These are phyloP conservation scores for Microdochium nivale DNA, from an alignment of 2,329 filamentous ascomycete genomes.

Conservation along the genomic window DNA sequence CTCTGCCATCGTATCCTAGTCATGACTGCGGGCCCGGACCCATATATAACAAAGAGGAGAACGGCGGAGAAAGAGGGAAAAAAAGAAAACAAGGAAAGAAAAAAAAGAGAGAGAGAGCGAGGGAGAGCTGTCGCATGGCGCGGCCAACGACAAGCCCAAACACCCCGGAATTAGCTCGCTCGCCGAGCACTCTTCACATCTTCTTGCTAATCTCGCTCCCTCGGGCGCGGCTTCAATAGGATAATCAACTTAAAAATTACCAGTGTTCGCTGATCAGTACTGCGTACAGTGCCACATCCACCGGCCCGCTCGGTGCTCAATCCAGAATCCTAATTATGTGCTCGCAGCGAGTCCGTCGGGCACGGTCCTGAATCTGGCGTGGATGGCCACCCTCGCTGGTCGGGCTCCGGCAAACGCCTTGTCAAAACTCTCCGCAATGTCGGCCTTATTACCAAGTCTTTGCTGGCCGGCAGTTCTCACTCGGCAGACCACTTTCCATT, in stretches of 20 bases:
- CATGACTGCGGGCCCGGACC: background rate
- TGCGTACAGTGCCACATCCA: too few species aligned
- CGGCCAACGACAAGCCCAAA: background rate
- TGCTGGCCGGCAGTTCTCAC: too few species aligned
- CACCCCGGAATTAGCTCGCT: background rate
- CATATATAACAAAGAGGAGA: background rate
- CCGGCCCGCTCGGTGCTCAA: too few species aligned
- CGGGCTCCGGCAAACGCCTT: background rate
- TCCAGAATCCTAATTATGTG: too few species aligned
- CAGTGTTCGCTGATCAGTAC: too few species aligned
- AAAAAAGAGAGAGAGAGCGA: slow-evolving; percentile 1
- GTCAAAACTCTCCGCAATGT: background rate
- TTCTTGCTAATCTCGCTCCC: too few species aligned
- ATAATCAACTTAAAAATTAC: too few species aligned
- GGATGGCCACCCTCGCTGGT: background rate
- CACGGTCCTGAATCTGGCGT: background rate
- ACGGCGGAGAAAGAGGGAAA: slow-evolving; percentile 2
- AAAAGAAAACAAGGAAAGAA: slow-evolving; percentile 5
- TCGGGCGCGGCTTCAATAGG: too few species aligned
- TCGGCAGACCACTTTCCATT: background rate
- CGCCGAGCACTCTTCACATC: background rate
- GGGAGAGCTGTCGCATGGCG: background rate
- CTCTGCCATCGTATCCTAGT: background rate
- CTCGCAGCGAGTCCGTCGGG: background rate
- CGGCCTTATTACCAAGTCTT: background rate